Evolutionary conservation across 768 basidiomycete species (phyloP), one percentile per base, ranked within the genome.

Genomic region (Russula emetica): DNA sequence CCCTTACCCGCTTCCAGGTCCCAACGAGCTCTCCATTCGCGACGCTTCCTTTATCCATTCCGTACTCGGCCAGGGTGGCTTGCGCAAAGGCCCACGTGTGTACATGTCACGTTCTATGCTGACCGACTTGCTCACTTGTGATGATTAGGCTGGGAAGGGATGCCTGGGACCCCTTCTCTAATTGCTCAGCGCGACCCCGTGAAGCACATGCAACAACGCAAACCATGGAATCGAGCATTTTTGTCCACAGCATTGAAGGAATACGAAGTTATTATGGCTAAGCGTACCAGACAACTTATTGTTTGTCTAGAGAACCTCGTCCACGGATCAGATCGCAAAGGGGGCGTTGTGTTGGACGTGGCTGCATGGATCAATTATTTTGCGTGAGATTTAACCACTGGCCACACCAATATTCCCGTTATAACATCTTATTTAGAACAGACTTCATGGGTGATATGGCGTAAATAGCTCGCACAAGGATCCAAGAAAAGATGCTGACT

Each of bases 391-490:
- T 50, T 18, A 8, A 57, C 54, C 44, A 20, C 45, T 42, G 18
- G 61, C 40, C 38, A 49, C 51, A 52, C n/a, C 47, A 44, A 34
- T 14, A 18, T 22, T 4, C 5, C 8, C 28, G 42, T 61, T 45
- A 36, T 55, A 64, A 58, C 45, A 30, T 18, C 22, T 50, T 34
- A 22, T 28, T 20, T 28, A 80, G 79, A 28, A 78, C 76, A 62
- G 79, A 80, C 64, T 77, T 81, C 59, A 81, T 80, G 79, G 77
- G 79, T 58, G 79, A 80, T 62, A 75, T 80, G 75, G 75, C 74
- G 79, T 80, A 72, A 73, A 72, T 71, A 5, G 53, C 32, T 42
- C 14, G 8, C 16, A 42, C 24, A 42, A n/a, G 4, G 20, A 16
- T 2, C 50, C 55, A 2, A 26, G 0, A 34, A 10, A 32, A 28